A percentile compares a stretch with the other conserved stretches of the same genome.
phyloP scores from a whole-genome alignment of 495 filamentous ascomycete species.

The Neurospora sp. region DNA sequence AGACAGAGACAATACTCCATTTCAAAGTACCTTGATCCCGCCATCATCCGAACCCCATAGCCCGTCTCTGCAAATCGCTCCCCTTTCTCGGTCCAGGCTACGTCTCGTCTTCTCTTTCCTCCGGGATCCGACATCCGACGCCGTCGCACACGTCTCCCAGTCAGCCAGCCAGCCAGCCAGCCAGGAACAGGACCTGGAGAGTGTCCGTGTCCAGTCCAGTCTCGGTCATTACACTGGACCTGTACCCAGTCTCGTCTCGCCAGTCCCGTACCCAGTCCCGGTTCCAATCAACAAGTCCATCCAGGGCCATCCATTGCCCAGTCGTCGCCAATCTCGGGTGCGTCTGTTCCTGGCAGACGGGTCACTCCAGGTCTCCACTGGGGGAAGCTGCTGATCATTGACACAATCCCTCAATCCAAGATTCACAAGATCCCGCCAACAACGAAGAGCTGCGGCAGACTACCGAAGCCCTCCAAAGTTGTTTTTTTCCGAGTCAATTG shows the following conservation, averaged over 20 bases:
- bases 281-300: neutral
- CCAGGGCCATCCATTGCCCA: neutral
- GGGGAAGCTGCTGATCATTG: neutral
- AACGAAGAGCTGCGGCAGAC: neutral
- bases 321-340: neutral
- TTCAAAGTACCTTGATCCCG: neutral
- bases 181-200: neutral
- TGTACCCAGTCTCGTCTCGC: neutral
- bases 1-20: neutral
- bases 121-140: neutral
- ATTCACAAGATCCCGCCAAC: neutral
- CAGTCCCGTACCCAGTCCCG: neutral
- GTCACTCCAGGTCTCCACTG: neutral
- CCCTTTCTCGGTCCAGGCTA: neutral
- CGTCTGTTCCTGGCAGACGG: neutral
- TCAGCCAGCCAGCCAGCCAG: neutral
- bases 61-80: neutral
- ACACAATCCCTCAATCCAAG: neutral
- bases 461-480: neutral
- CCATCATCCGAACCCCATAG: neutral
- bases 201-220: neutral
- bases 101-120: neutral
- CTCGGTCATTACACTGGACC: neutral
- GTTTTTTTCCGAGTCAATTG: neutral
- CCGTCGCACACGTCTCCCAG: neutral